phyloP scores from a whole-genome alignment of 1,284 basidiomycete genomes.

The Boletus nobilissimus region DNA sequence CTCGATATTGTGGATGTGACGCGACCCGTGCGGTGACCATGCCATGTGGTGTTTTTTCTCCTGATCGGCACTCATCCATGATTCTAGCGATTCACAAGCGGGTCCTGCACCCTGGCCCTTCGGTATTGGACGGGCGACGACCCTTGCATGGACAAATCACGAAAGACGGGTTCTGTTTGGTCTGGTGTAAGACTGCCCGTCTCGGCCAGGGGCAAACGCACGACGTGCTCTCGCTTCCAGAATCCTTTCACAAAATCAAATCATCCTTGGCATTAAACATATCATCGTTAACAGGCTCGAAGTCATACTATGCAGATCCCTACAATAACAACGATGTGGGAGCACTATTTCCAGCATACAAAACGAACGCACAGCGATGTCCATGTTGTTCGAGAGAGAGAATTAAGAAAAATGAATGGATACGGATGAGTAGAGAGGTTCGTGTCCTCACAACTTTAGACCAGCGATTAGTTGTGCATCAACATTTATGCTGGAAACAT shows the following conservation, averaged over 20 bases:
- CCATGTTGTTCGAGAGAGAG: constrained; percentile 8
- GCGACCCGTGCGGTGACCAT: neutral
- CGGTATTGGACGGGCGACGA: neutral
- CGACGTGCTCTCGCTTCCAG: no score
- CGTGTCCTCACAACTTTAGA: constrained; percentile 3
- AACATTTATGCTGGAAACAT: constrained; percentile 19
- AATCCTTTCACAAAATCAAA: neutral
- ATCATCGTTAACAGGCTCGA: constrained; percentile 21
- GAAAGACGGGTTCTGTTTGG: neutral
- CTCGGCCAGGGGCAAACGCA: no score
- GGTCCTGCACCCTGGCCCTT: neutral
- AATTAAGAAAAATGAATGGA: neutral
- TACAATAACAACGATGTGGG: neutral
- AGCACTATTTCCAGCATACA: constrained; percentile 21
- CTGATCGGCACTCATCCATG: neutral
- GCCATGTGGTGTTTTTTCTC: neutral
- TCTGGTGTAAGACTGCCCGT: no score
- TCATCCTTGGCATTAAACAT: neutral
- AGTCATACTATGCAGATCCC: constrained; percentile 17
- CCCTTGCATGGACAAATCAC: neutral
- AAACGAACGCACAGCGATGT: constrained; percentile 24
- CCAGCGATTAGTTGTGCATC: constrained; percentile 3
- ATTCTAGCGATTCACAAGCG: neutral
- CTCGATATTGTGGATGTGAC: neutral
- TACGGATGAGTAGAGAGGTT: neutral